These are phyloP conservation scores for Ophiostoma piceae DNA, from an alignment of 2,329 filamentous ascomycete species.

Conservation along the genomic window DNA sequence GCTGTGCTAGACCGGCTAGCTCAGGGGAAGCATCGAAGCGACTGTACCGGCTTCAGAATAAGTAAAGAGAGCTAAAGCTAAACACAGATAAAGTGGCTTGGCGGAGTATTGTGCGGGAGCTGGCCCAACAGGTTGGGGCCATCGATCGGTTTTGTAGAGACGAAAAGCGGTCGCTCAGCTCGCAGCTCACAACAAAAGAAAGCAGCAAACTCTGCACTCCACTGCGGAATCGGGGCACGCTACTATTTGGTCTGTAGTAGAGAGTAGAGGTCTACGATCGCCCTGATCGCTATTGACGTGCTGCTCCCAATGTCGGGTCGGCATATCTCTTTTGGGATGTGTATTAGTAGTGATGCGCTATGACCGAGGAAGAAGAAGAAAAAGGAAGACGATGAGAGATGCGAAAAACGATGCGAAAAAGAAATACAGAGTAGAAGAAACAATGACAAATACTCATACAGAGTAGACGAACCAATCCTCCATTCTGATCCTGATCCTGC, in stretches of 20 bases:
- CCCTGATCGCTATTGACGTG: not conserved
- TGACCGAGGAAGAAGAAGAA: no score
- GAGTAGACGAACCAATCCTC: no score
- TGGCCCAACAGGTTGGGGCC: not conserved
- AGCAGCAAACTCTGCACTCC: constrained; percentile 8
- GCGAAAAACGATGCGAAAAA: not conserved
- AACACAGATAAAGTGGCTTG: not conserved
- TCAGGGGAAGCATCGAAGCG: not conserved
- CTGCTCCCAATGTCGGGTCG: not conserved
- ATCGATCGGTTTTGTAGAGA: not conserved
- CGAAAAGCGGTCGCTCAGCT: no score
- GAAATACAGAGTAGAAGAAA: not conserved
- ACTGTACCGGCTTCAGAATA: not conserved
- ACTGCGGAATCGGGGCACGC: not conserved
- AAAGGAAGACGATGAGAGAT: no score
- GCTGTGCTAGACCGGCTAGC: not conserved
- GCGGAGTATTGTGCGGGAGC: constrained; percentile 1
- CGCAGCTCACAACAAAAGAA: not conserved
- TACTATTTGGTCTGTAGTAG: not conserved
- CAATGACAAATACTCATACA: no score
- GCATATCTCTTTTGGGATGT: no score
- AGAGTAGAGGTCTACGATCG: no score
- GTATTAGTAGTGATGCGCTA: no score
- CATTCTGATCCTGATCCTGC: not conserved
- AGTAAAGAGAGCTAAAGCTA: no score